Evolutionary conservation across 176 grass and related monocot genomes (phyloP), one percentile per base, ranked within the genome.

Genomic region (Carex scoparia): DNA sequence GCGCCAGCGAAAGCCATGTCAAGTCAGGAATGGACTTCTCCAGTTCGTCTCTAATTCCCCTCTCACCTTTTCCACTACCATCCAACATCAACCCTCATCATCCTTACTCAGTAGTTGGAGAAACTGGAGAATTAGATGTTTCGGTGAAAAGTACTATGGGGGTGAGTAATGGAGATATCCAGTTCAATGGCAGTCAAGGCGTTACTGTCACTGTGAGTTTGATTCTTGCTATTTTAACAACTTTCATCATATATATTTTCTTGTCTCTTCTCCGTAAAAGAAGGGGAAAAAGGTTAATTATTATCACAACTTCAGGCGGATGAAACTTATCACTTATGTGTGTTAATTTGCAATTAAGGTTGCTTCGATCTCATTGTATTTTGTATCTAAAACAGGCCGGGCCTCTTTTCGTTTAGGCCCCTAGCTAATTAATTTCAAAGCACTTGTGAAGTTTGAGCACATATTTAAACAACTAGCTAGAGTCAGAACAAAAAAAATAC

Each of bases 11-110:
- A 40, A 16, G 40, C 44, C 61, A 66, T 31, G 61, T 65, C 56
- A 27, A 68, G 23, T 32, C 81, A 15, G 62, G 5, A 83, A 54
- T 83, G 63, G 81, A 83, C 44, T 33, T 68, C 61, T 69, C 81
- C 61, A 68, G 81, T 67, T 67, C 40, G 44, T 68, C 81, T 69
- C 62, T 83, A 23, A 23, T 23, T 68, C 19, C 37, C 30, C 12
- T 83, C 81, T 55, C 81, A 2, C 63, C 81, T 83, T 66, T 68
- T n/a, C 62, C 38, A 49, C 33, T 68, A 2, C 3, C 63, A 46
- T 68, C 62, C 40, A 83, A 65, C 6, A 8, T 12, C 40, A 69
- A 57, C 51, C 57, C 74, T 23, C 23, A 23, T 23, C 23, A 23
- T 23, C 23, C 23, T 78, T 57, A n/a, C 13, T 69, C 81, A 83